Conservation (phyloP, 164 flowering plant species). For the Cinnamomum chago region DNA sequence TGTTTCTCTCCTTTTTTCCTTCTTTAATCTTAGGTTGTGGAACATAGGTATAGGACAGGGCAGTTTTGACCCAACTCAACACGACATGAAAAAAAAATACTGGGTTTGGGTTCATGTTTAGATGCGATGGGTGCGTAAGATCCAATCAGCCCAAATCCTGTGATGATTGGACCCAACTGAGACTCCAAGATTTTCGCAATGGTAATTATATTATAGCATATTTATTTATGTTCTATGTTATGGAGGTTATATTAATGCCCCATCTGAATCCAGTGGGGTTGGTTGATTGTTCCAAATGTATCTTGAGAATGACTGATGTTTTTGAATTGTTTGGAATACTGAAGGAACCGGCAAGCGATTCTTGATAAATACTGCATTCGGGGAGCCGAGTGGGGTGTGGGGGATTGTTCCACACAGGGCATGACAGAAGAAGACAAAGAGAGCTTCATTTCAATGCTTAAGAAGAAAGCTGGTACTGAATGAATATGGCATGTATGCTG, state of each 20-base stretch:
- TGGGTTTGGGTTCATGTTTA: too few species aligned
- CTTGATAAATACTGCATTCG: constrained; percentile 70
- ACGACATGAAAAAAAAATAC: too few species aligned
- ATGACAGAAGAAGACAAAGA: constrained; percentile 66
- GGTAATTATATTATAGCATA: not conserved
- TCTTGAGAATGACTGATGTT: not conserved
- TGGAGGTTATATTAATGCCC: not conserved
- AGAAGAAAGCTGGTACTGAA: constrained; percentile 3
- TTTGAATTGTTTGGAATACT: not conserved
- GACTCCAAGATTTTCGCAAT: not conserved
- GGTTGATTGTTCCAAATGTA: not conserved
- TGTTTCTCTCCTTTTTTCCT: too few species aligned
- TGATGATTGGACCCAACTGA: not conserved
- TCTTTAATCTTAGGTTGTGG: too few species aligned
- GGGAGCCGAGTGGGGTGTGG: constrained; percentile 94
- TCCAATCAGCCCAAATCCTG: too few species aligned
- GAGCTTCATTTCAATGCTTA: constrained; percentile 48
- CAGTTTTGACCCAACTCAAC: too few species aligned
- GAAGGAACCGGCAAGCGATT: constrained; percentile 58
- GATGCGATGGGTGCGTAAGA: too few species aligned
- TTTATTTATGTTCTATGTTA: not conserved
- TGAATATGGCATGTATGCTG: too few species aligned
- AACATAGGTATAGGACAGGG: too few species aligned
- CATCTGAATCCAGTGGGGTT: not conserved
- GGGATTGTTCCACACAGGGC: constrained; percentile 77